Evolutionary conservation across 202 grass and related monocot species (phyloP).

Genomic region (Digitaria exilis): DNA sequence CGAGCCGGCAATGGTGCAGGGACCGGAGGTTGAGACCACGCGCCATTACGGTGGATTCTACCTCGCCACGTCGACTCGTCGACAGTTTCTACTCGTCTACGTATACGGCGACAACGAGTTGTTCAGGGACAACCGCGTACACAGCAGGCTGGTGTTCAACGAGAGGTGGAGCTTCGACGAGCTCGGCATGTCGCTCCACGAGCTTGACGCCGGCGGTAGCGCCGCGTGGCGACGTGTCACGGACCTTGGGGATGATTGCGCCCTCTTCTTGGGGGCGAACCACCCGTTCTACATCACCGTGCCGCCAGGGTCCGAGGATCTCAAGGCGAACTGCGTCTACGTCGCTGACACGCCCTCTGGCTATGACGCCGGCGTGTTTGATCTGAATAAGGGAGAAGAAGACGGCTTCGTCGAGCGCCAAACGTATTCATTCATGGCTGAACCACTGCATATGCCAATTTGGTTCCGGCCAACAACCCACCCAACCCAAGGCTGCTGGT

Average conservation of each 20-base stretch:
- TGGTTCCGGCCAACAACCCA: neutral
- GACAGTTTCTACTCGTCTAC: neutral
- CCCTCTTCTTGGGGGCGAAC: slow-evolving; percentile 21
- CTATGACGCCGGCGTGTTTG: neutral
- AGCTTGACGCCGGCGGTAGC: neutral
- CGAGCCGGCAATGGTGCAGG: neutral
- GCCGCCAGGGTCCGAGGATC: neutral
- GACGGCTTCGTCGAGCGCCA: neutral
- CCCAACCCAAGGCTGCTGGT: neutral
- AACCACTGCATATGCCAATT: neutral
- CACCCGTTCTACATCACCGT: slow-evolving; percentile 17
- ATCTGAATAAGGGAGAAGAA: neutral
- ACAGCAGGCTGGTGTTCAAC: slow-evolving; percentile 15
- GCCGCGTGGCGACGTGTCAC: neutral
- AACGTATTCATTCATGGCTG: neutral
- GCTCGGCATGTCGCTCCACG: neutral
- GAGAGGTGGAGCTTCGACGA: neutral
- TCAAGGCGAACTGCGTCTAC: slow-evolving; percentile 9
- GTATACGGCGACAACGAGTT: neutral
- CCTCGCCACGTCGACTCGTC: neutral
- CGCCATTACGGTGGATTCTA: neutral
- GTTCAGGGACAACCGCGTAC: neutral
- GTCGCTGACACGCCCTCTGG: neutral
- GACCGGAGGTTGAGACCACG: neutral
- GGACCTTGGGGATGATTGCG: neutral